Conservation (phyloP, 768 basidiomycete genomes). For the Russula vinacea region DNA sequence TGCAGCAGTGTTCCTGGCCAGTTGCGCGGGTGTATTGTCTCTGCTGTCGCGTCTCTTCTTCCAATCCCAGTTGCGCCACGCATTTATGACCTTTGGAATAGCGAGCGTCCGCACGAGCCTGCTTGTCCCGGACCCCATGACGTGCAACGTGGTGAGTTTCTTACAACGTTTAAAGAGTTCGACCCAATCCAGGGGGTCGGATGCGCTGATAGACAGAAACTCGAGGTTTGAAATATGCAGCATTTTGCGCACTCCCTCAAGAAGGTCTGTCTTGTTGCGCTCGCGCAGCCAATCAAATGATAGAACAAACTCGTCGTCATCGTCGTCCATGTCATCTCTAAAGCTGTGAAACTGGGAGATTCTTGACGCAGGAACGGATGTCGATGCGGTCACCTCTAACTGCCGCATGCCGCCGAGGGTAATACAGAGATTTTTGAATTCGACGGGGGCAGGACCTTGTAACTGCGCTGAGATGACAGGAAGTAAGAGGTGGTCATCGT, state of each 20-base stretch:
- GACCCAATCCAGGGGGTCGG: constrained; percentile 1
- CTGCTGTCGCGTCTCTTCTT: neutral
- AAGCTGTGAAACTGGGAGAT: too few relatives aligned
- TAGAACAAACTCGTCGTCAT: neutral
- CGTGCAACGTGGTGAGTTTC: neutral
- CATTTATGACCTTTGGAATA: neutral
- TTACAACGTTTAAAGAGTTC: constrained; percentile 6
- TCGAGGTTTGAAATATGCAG: constrained; percentile 8
- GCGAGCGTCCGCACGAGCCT: constrained; percentile 6
- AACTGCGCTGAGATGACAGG: constrained; percentile 8
- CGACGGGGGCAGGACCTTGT: neutral
- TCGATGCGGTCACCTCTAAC: neutral
- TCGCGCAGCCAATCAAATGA: neutral
- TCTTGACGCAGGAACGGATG: too few relatives aligned
- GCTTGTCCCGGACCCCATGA: neutral
- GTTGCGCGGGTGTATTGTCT: neutral
- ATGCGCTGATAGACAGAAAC: constrained; percentile 10
- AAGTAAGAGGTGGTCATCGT: neutral
- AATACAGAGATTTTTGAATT: constrained; percentile 5
- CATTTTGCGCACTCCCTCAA: neutral
- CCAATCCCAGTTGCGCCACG: neutral
- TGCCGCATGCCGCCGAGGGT: neutral
- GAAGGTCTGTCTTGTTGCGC: neutral
- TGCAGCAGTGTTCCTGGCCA: neutral
- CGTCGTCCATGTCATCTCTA: too few relatives aligned